These are phyloP conservation scores for Dryadomyces sulphureus DNA, from an alignment of 2,329 filamentous ascomycete genomes.

Conservation along the genomic window DNA sequence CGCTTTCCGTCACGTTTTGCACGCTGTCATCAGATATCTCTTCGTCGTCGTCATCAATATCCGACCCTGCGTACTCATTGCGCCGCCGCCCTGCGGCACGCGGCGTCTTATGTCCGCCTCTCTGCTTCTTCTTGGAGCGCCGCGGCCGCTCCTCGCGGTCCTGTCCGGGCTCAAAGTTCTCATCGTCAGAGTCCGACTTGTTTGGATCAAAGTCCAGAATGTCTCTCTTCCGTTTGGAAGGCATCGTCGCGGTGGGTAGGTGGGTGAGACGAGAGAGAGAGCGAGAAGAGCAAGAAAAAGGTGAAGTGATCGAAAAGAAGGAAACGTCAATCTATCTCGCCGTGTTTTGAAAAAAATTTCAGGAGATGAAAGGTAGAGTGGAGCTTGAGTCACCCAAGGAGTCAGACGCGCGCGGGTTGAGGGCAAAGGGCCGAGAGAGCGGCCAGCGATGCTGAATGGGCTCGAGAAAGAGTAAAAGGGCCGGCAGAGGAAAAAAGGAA, in stretches of 20 bases:
- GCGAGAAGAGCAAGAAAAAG: too few species aligned
- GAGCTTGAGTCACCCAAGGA: too few species aligned
- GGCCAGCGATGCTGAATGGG: too few species aligned
- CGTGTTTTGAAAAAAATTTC: too few species aligned
- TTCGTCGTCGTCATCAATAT: constrained; percentile 47
- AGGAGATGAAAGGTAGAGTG: too few species aligned
- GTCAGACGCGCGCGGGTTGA: too few species aligned
- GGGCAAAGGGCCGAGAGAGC: too few species aligned
- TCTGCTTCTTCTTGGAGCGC: constrained; percentile 23
- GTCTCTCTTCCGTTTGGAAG: constrained; percentile 41
- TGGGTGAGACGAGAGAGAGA: too few species aligned
- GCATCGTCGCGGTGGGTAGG: constrained; percentile 18
- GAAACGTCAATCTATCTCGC: too few species aligned
- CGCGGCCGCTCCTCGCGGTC: constrained; percentile 27
- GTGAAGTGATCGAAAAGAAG: too few species aligned
- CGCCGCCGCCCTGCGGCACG: constrained; percentile 9
- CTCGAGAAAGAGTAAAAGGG: too few species aligned
- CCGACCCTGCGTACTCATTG: constrained; percentile 39
- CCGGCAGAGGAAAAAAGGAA: too few species aligned
- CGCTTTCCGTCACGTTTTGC: constrained; percentile 32
- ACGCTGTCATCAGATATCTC: constrained; percentile 37
- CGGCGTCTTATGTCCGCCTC: constrained; percentile 14
- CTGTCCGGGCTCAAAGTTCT: constrained; percentile 46
- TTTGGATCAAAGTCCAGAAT: constrained; percentile 48
- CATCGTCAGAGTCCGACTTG: constrained; percentile 50